phyloP scores from a whole-genome alignment of 106 monocot species.

The Triglochin maritima region DNA sequence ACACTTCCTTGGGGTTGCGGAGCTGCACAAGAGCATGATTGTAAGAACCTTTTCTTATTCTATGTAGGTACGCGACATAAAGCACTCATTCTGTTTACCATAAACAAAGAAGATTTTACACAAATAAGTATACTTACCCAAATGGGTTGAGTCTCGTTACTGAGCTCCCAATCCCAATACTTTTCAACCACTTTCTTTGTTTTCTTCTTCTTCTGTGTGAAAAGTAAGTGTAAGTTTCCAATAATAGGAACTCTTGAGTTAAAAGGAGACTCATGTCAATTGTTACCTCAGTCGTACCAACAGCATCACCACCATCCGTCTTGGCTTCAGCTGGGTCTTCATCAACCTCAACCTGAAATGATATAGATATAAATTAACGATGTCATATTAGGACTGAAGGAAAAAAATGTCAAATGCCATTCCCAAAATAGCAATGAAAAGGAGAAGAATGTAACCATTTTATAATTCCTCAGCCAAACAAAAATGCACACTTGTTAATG shows the following conservation, averaged over 20 bases:
- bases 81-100: too few relatives aligned
- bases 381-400: too few relatives aligned
- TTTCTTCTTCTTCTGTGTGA: slow-evolving; percentile 75
- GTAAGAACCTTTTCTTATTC: background rate
- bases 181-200: slow-evolving; percentile 90
- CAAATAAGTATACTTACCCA: slow-evolving; percentile 48
- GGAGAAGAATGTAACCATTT: too few relatives aligned
- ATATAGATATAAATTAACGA: background rate
- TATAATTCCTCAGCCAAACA: too few relatives aligned
- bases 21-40: slow-evolving; percentile 36
- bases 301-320: slow-evolving; percentile 59
- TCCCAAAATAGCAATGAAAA: too few relatives aligned
- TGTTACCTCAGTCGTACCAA: slow-evolving; percentile 45
- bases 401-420: too few relatives aligned
- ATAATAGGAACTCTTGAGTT: background rate
- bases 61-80: too few relatives aligned
- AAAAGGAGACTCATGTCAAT: background rate
- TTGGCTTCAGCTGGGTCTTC: slow-evolving; percentile 66
- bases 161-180: slow-evolving; percentile 98
- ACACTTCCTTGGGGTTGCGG: slow-evolving; percentile 89
- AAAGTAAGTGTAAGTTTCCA: background rate
- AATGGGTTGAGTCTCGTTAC: slow-evolving; percentile 94
- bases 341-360: slow-evolving; percentile 78
- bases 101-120: too few relatives aligned
- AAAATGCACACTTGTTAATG: too few relatives aligned